Conservation (phyloP, 345 rosid genomes). For the Boechera retrofracta region DNA sequence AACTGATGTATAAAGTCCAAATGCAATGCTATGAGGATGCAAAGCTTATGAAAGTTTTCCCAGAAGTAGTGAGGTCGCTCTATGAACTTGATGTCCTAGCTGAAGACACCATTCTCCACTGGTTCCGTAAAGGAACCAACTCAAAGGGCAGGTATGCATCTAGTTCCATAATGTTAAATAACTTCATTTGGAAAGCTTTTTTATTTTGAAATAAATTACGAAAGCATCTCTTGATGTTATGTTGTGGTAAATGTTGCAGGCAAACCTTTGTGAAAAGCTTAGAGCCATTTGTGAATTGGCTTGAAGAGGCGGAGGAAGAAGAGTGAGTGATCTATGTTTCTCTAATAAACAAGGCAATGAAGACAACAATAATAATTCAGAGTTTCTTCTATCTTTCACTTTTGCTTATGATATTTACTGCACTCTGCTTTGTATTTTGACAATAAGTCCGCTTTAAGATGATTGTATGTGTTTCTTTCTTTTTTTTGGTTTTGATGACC, state of each 20-base stretch:
- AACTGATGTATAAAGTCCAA: slow-evolving; percentile 93
- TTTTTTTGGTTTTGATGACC: background rate
- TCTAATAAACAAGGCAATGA: slow-evolving; percentile 16
- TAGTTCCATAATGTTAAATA: background rate
- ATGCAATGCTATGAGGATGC: slow-evolving; percentile 99
- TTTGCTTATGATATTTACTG: slow-evolving; percentile 3
- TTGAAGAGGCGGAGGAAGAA: slow-evolving; percentile 99
- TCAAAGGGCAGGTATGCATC: slow-evolving; percentile 80
- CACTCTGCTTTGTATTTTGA: slow-evolving; percentile 11
- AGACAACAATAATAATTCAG: background rate
- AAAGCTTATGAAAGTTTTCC: slow-evolving; percentile 95
- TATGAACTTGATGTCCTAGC: slow-evolving; percentile 96
- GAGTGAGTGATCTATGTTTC: slow-evolving; percentile 50
- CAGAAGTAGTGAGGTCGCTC: slow-evolving; percentile 83
- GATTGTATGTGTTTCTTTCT: background rate
- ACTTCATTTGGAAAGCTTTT: background rate
- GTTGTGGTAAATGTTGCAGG: slow-evolving; percentile 47
- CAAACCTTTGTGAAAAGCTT: slow-evolving; percentile 91
- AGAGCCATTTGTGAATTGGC: slow-evolving; percentile 96
- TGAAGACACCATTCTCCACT: slow-evolving; percentile 89
- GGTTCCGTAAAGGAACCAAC: slow-evolving; percentile 93
- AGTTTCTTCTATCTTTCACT: background rate
- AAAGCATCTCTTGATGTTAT: background rate
- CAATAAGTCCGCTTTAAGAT: slow-evolving; percentile 1
- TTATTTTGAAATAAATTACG: background rate